Evolutionary conservation across 2,329 filamentous ascomycete genomes (phyloP).

Genomic region (Dactylellina drechsleri): DNA sequence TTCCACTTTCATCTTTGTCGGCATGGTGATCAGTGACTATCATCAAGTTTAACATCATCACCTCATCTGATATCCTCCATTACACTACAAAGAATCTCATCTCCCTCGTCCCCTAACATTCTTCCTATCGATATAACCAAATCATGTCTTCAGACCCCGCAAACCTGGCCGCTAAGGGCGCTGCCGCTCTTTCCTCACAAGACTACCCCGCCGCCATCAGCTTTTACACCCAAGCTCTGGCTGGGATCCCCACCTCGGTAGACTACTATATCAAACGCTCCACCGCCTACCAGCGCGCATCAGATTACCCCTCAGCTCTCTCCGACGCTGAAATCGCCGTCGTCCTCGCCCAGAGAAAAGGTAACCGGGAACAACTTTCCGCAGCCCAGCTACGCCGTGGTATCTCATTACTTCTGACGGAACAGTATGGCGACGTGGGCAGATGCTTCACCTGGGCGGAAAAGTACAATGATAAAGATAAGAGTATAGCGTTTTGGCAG

Average conservation of each 20-base stretch:
- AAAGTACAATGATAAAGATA: constrained; percentile 66
- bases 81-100: too few species aligned
- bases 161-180: constrained; percentile 62
- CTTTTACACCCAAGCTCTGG: constrained; percentile 68
- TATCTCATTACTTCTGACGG: constrained; percentile 69
- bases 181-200: constrained; percentile 67
- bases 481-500: constrained; percentile 60
- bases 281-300: constrained; percentile 70
- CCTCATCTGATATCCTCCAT: too few species aligned
- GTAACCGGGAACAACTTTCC: constrained; percentile 71
- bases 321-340: constrained; percentile 66
- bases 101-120: too few species aligned
- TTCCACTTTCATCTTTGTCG: too few species aligned
- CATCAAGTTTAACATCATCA: too few species aligned
- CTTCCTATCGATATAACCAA: too few species aligned
- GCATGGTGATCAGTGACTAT: too few species aligned
- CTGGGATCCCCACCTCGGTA: constrained; percentile 68
- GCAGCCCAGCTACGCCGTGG: constrained; percentile 71
- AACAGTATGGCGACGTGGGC: constrained; percentile 69
- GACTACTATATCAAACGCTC: constrained; percentile 74
- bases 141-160: constrained; percentile 49
- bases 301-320: constrained; percentile 62
- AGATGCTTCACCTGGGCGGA: constrained; percentile 68
- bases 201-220: constrained; percentile 69
- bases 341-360: constrained; percentile 66